These are phyloP conservation scores for Acanthamoeba triangularis DNA, from an alignment of 208 protist genomes.

Conservation along the genomic window DNA sequence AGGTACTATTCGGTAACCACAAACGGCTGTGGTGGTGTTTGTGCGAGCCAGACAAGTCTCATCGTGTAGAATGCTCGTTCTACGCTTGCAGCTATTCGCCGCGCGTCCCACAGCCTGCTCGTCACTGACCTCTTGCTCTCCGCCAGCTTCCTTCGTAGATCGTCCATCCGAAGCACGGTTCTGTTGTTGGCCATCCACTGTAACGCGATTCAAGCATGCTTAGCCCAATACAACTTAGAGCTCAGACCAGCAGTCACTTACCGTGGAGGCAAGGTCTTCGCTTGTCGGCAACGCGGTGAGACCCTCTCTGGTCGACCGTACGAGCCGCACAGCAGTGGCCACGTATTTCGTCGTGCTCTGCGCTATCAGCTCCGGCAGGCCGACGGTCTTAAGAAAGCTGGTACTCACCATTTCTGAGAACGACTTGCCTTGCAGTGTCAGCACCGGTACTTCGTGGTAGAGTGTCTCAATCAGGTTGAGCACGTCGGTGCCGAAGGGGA, in stretches of 20 bases:
- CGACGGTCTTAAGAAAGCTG: neutral
- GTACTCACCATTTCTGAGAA: neutral
- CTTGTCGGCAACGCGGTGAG: neutral
- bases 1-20: conserved; percentile 19
- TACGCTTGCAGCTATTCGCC: neutral
- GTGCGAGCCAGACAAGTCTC: neutral
- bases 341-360: neutral
- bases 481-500: neutral
- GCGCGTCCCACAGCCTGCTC: neutral
- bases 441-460: neutral
- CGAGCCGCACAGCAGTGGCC: neutral
- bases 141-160: neutral
- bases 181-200: neutral
- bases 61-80: conserved; percentile 12
- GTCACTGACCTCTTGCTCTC: neutral
- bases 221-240: neutral
- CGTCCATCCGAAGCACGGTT: neutral
- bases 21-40: neutral
- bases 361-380: neutral
- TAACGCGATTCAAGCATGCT: neutral
- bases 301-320: neutral
- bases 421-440: neutral
- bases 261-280: neutral
- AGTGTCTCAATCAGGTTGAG: neutral
- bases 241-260: neutral